Evolutionary conservation across 768 basidiomycete genomes (phyloP), one percentile per base, ranked within the genome.

Genomic region (Termitomyces sp.): DNA sequence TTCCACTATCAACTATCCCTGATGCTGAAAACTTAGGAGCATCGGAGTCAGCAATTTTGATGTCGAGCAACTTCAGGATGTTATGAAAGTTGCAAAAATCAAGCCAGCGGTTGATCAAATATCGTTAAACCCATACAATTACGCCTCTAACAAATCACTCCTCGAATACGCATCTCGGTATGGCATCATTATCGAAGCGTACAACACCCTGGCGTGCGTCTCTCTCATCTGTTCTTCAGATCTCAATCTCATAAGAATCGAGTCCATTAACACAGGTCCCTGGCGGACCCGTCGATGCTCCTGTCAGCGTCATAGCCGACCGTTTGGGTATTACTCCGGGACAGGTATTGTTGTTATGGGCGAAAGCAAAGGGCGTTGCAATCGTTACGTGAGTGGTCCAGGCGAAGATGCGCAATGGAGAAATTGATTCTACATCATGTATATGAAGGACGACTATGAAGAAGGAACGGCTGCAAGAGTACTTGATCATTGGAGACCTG

Each of bases 91-190:
- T 0, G 83, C 84, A 0, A 73, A 70, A 37, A 68, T 85, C 61
- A 80, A 76, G 38, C 89, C 88, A 3, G 84, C 81, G 1, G 86
- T 86, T 41, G 89, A 91, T 64, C 88, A 84, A 78, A 80, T 85
- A 49, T 60, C 62, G 15, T 70, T 86, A 35, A 77, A 84, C 59
- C 83, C 85, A 1, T 87, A 86, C 66, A 83, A 82, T 57, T 80
- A 81, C 59, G 67, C 71, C 0, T 65, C 73, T 53, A 70, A 77
- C 54, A 79, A 78, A 57, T 63, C 71, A 4, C 64, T 82, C 9
- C 67, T 87, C 30, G 78, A 78, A 15, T 83, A 70, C 62, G 73
- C 76, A 45, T 68, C 70, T 7, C 68, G 77, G 61, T 74, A 85
- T 55, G 72, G 73, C 9, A 82, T 86, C 56, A 71, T 79, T 5